A percentile compares a stretch with the other conserved stretches of the same genome.
phyloP scores from a whole-genome alignment of 1,139 yeast genomes.

The Blastobotrys indianensis region DNA sequence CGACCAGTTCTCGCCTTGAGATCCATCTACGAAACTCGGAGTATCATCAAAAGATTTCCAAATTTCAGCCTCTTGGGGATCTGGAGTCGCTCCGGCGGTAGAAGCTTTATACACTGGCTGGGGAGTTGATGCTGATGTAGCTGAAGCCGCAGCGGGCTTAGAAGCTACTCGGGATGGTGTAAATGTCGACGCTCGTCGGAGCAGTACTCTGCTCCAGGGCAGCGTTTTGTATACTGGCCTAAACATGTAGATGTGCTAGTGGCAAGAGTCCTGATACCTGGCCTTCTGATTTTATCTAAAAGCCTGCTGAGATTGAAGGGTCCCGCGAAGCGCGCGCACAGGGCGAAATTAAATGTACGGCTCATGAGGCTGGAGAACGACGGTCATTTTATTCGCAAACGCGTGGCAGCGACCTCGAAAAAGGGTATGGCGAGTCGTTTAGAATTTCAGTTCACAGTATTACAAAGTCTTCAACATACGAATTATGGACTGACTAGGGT shows the following conservation, averaged over 20 bases:
- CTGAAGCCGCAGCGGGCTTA: background rate
- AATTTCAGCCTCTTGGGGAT: slow-evolving; percentile 5
- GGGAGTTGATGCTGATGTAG: background rate
- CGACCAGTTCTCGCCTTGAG: slow-evolving; percentile 26
- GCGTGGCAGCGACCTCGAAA: too few species aligned
- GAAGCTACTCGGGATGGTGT: background rate
- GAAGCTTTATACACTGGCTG: background rate
- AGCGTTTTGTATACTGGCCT: too few species aligned
- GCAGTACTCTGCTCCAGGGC: too few species aligned
- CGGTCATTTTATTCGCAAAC: too few species aligned
- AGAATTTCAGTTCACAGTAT: too few species aligned
- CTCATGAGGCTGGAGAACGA: background rate
- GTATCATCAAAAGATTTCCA: slow-evolving; percentile 15
- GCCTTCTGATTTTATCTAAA: too few species aligned
- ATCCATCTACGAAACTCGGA: slow-evolving; percentile 5
- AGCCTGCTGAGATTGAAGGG: too few species aligned
- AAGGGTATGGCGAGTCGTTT: too few species aligned
- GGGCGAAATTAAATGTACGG: background rate
- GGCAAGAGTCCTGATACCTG: too few species aligned
- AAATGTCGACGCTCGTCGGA: background rate
- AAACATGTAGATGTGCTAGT: too few species aligned
- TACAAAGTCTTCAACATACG: too few species aligned
- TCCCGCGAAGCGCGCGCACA: background rate
- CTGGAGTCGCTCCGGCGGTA: background rate
- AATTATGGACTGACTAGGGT: too few species aligned